Conservation (phyloP, 202 grass and related monocot species). For the Carex sylvatica region DNA sequence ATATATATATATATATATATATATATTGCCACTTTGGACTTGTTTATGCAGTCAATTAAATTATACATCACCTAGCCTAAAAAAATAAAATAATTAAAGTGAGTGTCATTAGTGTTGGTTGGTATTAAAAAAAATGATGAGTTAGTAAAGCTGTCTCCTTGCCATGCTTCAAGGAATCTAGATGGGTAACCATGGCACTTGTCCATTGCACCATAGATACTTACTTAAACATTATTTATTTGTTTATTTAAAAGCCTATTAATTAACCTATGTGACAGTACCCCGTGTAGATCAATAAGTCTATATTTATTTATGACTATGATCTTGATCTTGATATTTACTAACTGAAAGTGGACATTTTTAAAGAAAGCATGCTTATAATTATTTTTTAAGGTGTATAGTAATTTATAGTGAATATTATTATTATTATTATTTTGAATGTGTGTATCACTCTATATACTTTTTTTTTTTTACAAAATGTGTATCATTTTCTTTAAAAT, state of each 20-base stretch:
- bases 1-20: too few relatives aligned
- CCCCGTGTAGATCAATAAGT: not conserved
- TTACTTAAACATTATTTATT: not conserved
- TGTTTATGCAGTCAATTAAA: too few relatives aligned
- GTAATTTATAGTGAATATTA: not conserved
- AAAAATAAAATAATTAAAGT: not conserved
- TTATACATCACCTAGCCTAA: too few relatives aligned
- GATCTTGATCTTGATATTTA: not conserved
- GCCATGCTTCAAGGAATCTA: not conserved
- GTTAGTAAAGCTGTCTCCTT: slow-evolving; percentile 13
- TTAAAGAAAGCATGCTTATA: not conserved
- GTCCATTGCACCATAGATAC: not conserved
- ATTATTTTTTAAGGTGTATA: not conserved
- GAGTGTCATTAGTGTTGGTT: not conserved
- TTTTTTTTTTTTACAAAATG: not conserved
- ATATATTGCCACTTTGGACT: too few relatives aligned
- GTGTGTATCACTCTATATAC: not conserved
- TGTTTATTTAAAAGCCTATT: not conserved
- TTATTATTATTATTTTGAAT: not conserved
- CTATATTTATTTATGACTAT: not conserved
- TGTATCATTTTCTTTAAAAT: too few relatives aligned
- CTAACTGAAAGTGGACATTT: not conserved
- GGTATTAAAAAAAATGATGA: not conserved
- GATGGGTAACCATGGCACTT: not conserved
- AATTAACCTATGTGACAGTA: not conserved